Evolutionary conservation across 2,329 filamentous ascomycete genomes (phyloP).

Genomic region (Aspergillus tanneri): DNA sequence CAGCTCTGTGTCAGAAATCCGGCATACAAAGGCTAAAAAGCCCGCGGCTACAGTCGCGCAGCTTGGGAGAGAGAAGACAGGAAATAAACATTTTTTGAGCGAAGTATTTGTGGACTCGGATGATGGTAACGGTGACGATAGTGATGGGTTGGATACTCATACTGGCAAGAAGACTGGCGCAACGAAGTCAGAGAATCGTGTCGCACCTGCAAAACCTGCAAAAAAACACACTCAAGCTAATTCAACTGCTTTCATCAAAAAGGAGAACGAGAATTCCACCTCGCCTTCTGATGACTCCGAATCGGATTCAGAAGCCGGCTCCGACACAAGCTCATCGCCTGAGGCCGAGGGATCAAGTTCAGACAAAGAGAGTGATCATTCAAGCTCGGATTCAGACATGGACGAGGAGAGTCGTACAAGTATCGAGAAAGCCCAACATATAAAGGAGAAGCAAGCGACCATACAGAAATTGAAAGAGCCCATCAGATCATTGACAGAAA

Average conservation of each 20-base stretch:
- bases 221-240: no score
- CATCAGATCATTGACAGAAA: background rate
- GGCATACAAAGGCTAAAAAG: background rate
- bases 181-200: background rate
- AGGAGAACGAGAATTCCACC: background rate
- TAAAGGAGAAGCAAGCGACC: background rate
- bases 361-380: background rate
- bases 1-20: conserved; percentile 17
- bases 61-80: no score
- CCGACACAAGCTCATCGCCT: background rate
- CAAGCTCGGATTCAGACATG: background rate
- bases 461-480: background rate
- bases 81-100: background rate
- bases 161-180: background rate
- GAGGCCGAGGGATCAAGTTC: background rate
- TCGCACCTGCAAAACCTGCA: no score
- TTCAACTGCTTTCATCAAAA: background rate
- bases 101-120: background rate
- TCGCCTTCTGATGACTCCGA: background rate
- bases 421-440: background rate
- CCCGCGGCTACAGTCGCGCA: no score
- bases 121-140: conserved; percentile 1
- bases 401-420: background rate
- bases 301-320: conserved; percentile 2
- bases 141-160: background rate